Conservation (phyloP, 1,284 basidiomycete species). For the Cutaneotrichosporon sp. region DNA sequence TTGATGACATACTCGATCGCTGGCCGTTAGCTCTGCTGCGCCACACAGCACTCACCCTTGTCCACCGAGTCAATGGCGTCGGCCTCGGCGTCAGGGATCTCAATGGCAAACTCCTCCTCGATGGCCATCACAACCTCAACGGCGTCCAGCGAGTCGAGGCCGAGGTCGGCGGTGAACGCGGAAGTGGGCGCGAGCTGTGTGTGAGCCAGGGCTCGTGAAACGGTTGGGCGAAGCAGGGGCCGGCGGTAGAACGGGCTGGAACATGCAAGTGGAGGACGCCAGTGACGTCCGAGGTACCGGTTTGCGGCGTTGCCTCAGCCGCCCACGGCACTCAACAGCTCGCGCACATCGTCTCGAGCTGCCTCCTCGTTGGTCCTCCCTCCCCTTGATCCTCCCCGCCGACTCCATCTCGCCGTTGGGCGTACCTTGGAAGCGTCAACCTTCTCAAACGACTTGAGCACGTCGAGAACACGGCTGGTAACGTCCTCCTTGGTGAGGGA, state of each 20-base stretch:
- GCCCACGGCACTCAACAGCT: not conserved
- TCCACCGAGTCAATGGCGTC: constrained; percentile 93
- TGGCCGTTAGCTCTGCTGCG: constrained; percentile 47
- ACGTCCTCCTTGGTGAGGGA: constrained; percentile 75
- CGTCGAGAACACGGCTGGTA: constrained; percentile 76
- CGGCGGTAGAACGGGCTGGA: not conserved
- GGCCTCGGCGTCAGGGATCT: constrained; percentile 96
- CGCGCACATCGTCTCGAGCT: not conserved
- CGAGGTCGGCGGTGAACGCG: constrained; percentile 82
- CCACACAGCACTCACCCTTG: constrained; percentile 67
- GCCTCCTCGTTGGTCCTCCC: not conserved
- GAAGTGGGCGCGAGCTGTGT: constrained; percentile 69
- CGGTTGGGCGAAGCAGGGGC: not conserved
- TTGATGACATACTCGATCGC: constrained; percentile 97
- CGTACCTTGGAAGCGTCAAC: constrained; percentile 79
- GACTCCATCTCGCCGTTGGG: constrained; percentile 5
- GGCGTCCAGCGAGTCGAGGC: constrained; percentile 93
- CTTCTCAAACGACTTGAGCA: constrained; percentile 94
- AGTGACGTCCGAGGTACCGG: constrained; percentile 5
- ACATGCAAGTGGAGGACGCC: not conserved
- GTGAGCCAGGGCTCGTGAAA: not conserved
- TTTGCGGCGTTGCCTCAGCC: not conserved
- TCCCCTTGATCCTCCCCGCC: not conserved
- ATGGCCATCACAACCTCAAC: constrained; percentile 99
- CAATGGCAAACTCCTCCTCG: constrained; percentile 77